Conservation (phyloP, 495 filamentous ascomycete species). For the Staphylotrichum tortipilum region DNA sequence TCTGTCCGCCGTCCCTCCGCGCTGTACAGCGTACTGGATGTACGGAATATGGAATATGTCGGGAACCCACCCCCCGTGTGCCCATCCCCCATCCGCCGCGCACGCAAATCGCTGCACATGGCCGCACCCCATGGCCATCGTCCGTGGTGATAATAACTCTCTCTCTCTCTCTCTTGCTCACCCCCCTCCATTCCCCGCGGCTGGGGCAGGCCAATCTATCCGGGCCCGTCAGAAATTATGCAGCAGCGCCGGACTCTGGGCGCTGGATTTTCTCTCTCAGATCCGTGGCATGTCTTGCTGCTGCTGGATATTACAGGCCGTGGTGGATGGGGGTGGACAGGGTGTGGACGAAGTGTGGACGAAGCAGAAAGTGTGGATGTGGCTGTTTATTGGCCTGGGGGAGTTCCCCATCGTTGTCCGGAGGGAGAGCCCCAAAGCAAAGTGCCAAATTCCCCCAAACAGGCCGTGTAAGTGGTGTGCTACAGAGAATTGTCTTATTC, state of each 20-base stretch:
- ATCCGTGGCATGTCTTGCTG: conserved; percentile 1
- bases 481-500: conserved; percentile 3
- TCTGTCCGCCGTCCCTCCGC: too few species aligned
- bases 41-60: too few species aligned
- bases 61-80: too few species aligned
- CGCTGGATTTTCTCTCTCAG: conserved; percentile 1
- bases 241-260: conserved; percentile 17
- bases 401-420: conserved; percentile 29
- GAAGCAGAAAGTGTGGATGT: background rate
- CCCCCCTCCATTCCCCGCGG: background rate
- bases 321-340: too few species aligned
- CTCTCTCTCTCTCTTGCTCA: background rate
- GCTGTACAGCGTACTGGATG: too few species aligned
- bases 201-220: conserved; percentile 17
- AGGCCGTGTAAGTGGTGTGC: conserved; percentile 1
- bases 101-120: too few species aligned
- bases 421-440: too few species aligned
- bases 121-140: background rate
- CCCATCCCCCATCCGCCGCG: too few species aligned
- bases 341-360: too few species aligned
- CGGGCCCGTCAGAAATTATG: conserved; percentile 15
- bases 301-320: background rate
- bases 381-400: conserved; percentile 14
- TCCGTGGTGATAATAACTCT: background rate
- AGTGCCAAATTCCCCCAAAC: background rate